Percentiles rank a stretch among this genome's conserved stretches.
Conservation (phyloP, 768 basidiomycete species). For the Auricularia heimuer region DNA sequence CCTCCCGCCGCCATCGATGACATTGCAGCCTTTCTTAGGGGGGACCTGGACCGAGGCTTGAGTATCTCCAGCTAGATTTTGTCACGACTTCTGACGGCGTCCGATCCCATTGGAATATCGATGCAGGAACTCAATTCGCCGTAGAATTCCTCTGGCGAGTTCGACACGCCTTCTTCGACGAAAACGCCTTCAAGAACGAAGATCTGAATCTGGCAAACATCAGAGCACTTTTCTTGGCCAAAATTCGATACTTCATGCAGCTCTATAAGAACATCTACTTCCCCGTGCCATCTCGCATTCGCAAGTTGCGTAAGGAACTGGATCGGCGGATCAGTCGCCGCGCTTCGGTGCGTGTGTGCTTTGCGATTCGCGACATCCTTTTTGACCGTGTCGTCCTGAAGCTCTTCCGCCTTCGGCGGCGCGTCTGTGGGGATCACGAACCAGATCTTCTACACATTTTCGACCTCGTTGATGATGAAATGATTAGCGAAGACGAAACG, state of each 20-base stretch:
- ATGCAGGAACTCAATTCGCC: not conserved
- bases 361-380: not conserved
- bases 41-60: not conserved
- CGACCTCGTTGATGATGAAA: not conserved
- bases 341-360: not conserved
- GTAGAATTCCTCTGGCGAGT: not conserved
- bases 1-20: not conserved
- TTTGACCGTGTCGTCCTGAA: not conserved
- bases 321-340: not conserved
- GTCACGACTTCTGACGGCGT: not conserved
- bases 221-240: not conserved
- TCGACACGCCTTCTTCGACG: not conserved
- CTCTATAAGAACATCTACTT: not conserved
- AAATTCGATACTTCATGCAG: not conserved
- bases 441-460: not conserved
- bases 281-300: not conserved
- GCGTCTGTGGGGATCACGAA: not conserved
- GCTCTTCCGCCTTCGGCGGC: not conserved
- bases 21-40: not conserved
- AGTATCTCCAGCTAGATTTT: not conserved
- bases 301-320: not conserved
- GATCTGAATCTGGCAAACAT: not conserved
- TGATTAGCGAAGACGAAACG: not conserved
- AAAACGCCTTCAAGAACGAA: not conserved
- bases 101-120: not conserved